Conservation (phyloP, 306 rosid genomes). For the Vigna hirtella region DNA sequence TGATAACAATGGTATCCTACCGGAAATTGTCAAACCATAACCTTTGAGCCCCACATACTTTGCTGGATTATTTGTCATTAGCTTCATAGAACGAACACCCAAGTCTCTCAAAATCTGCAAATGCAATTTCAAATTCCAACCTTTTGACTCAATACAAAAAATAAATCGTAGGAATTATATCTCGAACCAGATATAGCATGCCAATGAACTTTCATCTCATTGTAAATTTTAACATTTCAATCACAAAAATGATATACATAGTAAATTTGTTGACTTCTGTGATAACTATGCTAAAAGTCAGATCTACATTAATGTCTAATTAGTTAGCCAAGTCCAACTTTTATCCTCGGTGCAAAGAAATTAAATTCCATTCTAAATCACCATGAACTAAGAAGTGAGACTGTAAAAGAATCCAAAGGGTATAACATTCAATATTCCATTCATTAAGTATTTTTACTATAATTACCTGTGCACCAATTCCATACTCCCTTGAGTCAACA, state of each 20-base stretch:
- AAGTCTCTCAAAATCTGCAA: slow-evolving; percentile 81
- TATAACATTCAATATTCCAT: slow-evolving; percentile 23
- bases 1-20: slow-evolving; percentile 77
- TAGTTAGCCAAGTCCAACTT: not conserved
- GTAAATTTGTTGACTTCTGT: no score
- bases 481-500: slow-evolving; percentile 94
- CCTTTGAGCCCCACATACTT: slow-evolving; percentile 87
- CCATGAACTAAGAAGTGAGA: slow-evolving; percentile 1
- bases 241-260: no score
- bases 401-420: not conserved
- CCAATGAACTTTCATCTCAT: slow-evolving; percentile 1
- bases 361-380: not conserved
- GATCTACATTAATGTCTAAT: not conserved
- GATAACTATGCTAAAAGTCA: not conserved
- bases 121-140: slow-evolving; percentile 25
- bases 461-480: slow-evolving; percentile 93
- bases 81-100: slow-evolving; percentile 84
- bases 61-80: slow-evolving; percentile 90
- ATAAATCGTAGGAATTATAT: slow-evolving; percentile 6
- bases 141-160: slow-evolving; percentile 16
- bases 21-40: slow-evolving; percentile 76
- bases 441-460: not conserved
- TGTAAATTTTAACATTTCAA: not conserved
- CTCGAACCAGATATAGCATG: slow-evolving; percentile 22
- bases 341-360: not conserved